Base-by-base conservation (phyloP, 768 basidiomycete species). In the Amanita phalloides region DNA sequence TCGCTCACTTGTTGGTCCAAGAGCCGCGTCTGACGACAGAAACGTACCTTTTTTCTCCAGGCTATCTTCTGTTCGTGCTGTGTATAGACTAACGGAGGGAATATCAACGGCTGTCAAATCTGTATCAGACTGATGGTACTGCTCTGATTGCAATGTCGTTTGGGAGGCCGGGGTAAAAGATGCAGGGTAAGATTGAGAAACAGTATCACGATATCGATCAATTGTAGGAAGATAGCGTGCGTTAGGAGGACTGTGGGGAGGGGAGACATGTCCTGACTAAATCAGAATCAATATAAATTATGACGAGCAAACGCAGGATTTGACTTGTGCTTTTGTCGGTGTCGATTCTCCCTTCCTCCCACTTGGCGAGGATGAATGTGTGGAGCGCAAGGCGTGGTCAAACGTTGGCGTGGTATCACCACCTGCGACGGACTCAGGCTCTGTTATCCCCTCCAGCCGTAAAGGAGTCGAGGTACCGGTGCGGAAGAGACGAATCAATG, bases 401-500 rank as follows among this genome's bases (percentile, higher is more conserved):
- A 61, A 63, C 10, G 53, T 41, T 10, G 60, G 50, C 35, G 55
- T 53, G 33, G 57, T 49, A 30, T 52, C 51, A 36, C 37, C 33
- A 75, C 75, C 56, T 53, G 61, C 56, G n/a, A 59, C 41, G 42
- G 53, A 58, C 36, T 68, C 68, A n/a, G 62, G 60, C 45, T 78
- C 76, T 45, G 68, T 61, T 3, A 88, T 60, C 7, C 86, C 85
- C 26, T 79, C 75, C 21, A 89, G 63, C 26, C 81, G 76, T 54
- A 89, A 62, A 7, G 73, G 59, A 2, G 72, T 68, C 20, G 68
- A 70, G 20, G 76, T 64, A 21, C 79, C 67, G 33, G 64, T 64
- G 35, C 68, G 76, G 62, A 84, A 86, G 32, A 84, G 70, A 41
- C 80, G 75, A 53, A 92, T 67, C 37, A 86, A 58, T 1, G 84